Conservation (phyloP, 1,139 yeast genomes). For the Hansenula lynferdii region DNA sequence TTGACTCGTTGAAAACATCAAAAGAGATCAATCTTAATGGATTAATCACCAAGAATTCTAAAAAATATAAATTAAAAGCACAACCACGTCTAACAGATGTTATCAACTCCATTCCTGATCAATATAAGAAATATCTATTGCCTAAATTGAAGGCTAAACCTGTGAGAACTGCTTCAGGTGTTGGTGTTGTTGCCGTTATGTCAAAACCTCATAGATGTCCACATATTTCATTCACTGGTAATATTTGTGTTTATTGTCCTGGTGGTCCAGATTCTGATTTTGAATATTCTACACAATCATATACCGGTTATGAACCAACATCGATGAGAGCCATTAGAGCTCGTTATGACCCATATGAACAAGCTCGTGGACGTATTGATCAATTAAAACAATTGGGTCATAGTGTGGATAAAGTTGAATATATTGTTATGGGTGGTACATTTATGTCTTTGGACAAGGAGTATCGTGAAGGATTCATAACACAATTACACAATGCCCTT, state of each 20-base stretch:
- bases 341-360: slow-evolving; percentile 97
- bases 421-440: slow-evolving; percentile 98
- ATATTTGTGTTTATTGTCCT: slow-evolving; percentile 97
- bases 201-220: slow-evolving; percentile 99
- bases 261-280: slow-evolving; percentile 99
- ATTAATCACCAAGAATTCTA: slow-evolving; percentile 76
- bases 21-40: slow-evolving; percentile 90
- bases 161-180: slow-evolving; percentile 96
- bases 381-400: slow-evolving; percentile 95
- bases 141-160: slow-evolving; percentile 98
- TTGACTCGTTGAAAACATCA: slow-evolving; percentile 66
- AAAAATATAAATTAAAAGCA: slow-evolving; percentile 83
- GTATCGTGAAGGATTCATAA: slow-evolving; percentile 84
- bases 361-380: slow-evolving; percentile 96
- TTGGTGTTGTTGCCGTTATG: slow-evolving; percentile 99
- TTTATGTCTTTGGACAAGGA: slow-evolving; percentile 92
- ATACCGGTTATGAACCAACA: slow-evolving; percentile 98
- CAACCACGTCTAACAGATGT: slow-evolving; percentile 96
- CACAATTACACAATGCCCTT: slow-evolving; percentile 88
- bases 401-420: slow-evolving; percentile 94
- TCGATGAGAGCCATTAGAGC: slow-evolving; percentile 99
- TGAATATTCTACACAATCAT: slow-evolving; percentile 96
- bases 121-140: slow-evolving; percentile 81
- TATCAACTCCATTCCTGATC: slow-evolving; percentile 93
- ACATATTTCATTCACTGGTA: slow-evolving; percentile 97